phyloP scores from a whole-genome alignment of 2,329 filamentous ascomycete species.

The Xylariaceae sp. region DNA sequence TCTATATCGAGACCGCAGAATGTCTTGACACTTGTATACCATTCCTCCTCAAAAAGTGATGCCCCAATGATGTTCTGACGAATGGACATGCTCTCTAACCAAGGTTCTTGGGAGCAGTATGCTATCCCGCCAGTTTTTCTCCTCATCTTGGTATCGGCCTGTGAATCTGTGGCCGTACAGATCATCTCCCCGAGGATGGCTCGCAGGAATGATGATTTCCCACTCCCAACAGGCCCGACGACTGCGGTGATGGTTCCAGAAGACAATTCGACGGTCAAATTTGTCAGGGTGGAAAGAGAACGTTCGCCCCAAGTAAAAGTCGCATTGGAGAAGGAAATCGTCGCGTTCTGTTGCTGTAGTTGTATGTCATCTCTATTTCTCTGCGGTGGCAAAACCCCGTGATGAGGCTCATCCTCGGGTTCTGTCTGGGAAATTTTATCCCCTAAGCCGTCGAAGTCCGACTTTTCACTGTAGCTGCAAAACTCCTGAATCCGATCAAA shows the following conservation, averaged over 20 bases:
- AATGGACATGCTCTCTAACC: slow-evolving; percentile 33
- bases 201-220: slow-evolving; percentile 12
- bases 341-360: background rate
- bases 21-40: slow-evolving; percentile 23
- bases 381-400: too few species aligned
- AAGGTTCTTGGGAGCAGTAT: slow-evolving; percentile 19
- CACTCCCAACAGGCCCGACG: slow-evolving; percentile 10
- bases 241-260: slow-evolving; percentile 6
- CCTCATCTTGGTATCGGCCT: too few species aligned
- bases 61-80: slow-evolving; percentile 28
- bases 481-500: slow-evolving; percentile 9
- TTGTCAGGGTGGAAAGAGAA: slow-evolving; percentile 2
- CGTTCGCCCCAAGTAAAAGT: slow-evolving; percentile 11
- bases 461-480: slow-evolving; percentile 1
- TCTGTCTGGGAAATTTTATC: background rate
- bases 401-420: too few species aligned
- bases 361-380: background rate
- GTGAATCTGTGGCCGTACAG: too few species aligned
- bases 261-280: slow-evolving; percentile 1
- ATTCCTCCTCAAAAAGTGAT: slow-evolving; percentile 25
- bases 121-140: background rate
- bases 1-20: slow-evolving; percentile 22
- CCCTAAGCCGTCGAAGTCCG: background rate
- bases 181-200: too few species aligned
- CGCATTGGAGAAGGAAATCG: slow-evolving; percentile 4